These are phyloP conservation scores for Ceratobasidium sp. DNA, from an alignment of 1,284 basidiomycete genomes.

Conservation along the genomic window DNA sequence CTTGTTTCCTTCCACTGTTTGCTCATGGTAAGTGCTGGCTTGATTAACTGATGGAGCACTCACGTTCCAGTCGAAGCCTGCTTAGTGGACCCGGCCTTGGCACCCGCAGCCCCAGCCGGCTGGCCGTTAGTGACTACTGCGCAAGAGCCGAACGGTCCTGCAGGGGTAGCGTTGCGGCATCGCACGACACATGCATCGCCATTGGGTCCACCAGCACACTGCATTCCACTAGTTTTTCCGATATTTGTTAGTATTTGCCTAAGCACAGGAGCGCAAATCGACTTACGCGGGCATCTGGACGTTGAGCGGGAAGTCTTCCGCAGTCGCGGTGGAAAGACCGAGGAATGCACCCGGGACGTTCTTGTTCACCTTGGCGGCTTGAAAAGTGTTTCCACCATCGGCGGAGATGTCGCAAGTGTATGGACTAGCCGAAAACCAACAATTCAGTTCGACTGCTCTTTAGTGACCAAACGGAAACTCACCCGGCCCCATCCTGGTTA, in stretches of 20 bases:
- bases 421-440: not conserved
- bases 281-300: slow-evolving; percentile 42
- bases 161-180: slow-evolving; percentile 35
- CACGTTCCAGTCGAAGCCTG: not conserved
- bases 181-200: slow-evolving; percentile 34
- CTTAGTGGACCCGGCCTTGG: not conserved
- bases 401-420: slow-evolving; percentile 22
- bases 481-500: slow-evolving; percentile 36
- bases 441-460: not conserved
- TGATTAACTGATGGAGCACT: not conserved
- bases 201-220: slow-evolving; percentile 32
- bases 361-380: slow-evolving; percentile 41
- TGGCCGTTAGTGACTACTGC: slow-evolving; percentile 7
- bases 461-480: not conserved
- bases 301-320: slow-evolving; percentile 44
- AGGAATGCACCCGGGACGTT: slow-evolving; percentile 44
- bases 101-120: not conserved
- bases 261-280: not conserved
- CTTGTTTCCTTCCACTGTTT: not conserved
- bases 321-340: slow-evolving; percentile 42
- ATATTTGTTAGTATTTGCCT: not conserved
- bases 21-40: slow-evolving; percentile 10
- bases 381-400: slow-evolving; percentile 43
- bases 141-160: slow-evolving; percentile 36
- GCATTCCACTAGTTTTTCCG: slow-evolving; percentile 19